Evolutionary conservation across 2,329 filamentous ascomycete species (phyloP), one percentile per base, ranked within the genome.

Genomic region (Byssothecium circinans): DNA sequence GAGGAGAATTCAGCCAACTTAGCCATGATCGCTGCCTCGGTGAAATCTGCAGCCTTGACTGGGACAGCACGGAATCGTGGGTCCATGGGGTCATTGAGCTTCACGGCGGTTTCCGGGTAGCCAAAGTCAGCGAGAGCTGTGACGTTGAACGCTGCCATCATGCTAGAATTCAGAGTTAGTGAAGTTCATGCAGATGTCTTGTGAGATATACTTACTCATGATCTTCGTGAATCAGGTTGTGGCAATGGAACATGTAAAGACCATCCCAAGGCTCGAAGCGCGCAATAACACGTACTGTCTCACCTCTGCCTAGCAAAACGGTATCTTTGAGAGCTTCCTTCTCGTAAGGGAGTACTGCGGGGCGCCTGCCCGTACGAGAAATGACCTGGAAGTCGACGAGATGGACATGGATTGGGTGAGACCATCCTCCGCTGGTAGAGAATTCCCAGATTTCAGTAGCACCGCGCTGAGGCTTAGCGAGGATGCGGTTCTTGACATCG

Each of bases 381-480:
- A 83, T 56, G 38, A 84, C 74, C 46, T 78, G 75, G 65, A 84
- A 79, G 57, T 84, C 81, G 47, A 85, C 75, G 2, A 83, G 71
- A 57, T 84, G 81, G 37, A 83, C 74, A 62, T 84, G 81, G 32
- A 73, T 65, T 1, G 79, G 80, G 56, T 83, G 80, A 1, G 75
- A 73, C 70, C 78, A 80, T 23, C 75, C 77, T 30, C 77, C 79
- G 11, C 72, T 72, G 25, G 65, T 68, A 62, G 83, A 82, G 0
- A 72, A 53, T 27, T 65, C 55, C 69, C 69, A 72, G 30, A 68
- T 58, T 52, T 72, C 68, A 12, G 68, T 58, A 8, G 56, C 54
- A 19, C 69, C 69, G 14, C 68, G 64, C 14, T 57, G 56, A 2
- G 64, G 61, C 35, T 66, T 68, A 11, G 65, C 67, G 2, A 71